Evolutionary conservation across 345 rosid genomes (phyloP).

Genomic region (Syzygium grande): DNA sequence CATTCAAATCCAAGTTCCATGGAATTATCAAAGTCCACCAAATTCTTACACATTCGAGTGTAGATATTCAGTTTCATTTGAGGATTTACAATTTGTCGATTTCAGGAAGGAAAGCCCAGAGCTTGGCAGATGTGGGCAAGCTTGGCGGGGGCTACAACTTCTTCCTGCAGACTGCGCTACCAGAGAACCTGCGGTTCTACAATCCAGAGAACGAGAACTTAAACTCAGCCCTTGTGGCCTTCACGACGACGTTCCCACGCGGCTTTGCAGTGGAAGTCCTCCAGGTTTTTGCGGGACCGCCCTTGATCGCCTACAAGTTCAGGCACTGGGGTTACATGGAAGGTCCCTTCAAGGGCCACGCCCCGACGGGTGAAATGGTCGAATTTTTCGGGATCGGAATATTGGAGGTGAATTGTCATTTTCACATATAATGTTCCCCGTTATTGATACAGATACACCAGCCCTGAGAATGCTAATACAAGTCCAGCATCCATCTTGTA

Average conservation of each 20-base stretch:
- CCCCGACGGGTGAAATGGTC: slow-evolving; percentile 46
- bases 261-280: slow-evolving; percentile 58
- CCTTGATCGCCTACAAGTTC: slow-evolving; percentile 49
- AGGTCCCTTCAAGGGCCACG: slow-evolving; percentile 61
- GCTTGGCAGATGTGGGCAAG: slow-evolving; percentile 23
- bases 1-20: no score
- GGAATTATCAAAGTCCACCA: neutral
- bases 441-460: neutral
- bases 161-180: slow-evolving; percentile 45
- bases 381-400: slow-evolving; percentile 30
- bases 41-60: neutral
- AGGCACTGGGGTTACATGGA: slow-evolving; percentile 75
- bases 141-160: slow-evolving; percentile 56
- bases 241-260: slow-evolving; percentile 44
- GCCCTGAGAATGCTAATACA: neutral
- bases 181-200: slow-evolving; percentile 27
- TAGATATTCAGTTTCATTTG: neutral
- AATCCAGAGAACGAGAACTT: slow-evolving; percentile 23
- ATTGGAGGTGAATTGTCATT: slow-evolving; percentile 13
- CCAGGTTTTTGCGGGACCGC: slow-evolving; percentile 54
- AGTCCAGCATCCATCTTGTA: neutral
- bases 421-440: neutral
- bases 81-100: neutral
- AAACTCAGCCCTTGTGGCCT: slow-evolving; percentile 20
- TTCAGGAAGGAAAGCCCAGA: slow-evolving; percentile 39